Evolutionary conservation across 495 filamentous ascomycete genomes (phyloP).

Genomic region (Neurospora terricola): DNA sequence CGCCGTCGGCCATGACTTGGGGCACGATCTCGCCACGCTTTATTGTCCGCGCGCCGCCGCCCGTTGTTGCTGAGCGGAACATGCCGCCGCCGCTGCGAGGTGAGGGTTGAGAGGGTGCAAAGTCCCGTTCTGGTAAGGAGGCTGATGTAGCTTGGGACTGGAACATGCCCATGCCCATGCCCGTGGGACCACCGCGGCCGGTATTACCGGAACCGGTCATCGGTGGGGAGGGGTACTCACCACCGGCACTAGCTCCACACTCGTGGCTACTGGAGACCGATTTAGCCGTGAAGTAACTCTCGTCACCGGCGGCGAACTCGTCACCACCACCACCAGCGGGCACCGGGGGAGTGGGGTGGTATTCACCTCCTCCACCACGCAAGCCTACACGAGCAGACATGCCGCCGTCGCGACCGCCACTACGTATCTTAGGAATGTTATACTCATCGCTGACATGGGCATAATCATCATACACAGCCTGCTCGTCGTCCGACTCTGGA

Average conservation of each 20-base stretch:
- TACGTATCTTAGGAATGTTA: conserved; percentile 2
- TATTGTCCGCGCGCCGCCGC: conserved; percentile 52
- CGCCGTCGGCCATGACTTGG: conserved; percentile 43
- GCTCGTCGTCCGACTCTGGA: conserved; percentile 26
- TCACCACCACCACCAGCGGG: not conserved
- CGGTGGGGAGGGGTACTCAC: conserved; percentile 1
- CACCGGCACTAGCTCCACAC: not conserved
- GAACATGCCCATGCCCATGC: conserved; percentile 6
- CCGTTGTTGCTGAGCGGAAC: conserved; percentile 68
- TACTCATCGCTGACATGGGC: not conserved
- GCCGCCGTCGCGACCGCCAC: not conserved
- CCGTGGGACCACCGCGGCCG: not conserved
- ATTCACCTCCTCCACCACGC: conserved; percentile 24
- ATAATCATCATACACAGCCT: conserved; percentile 14
- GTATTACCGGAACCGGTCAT: conserved; percentile 7
- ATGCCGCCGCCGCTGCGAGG: not conserved
- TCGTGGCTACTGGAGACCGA: conserved; percentile 16
- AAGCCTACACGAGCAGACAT: conserved; percentile 16
- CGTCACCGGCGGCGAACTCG: conserved; percentile 35
- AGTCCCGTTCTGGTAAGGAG: conserved; percentile 6
- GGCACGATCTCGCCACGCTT: conserved; percentile 13
- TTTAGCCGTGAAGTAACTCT: conserved; percentile 31
- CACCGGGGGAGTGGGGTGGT: conserved; percentile 3
- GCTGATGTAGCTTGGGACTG: not conserved
- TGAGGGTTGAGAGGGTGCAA: conserved; percentile 4